A percentile compares a stretch with the other conserved stretches of the same genome.
Conservation (phyloP, 352 stramenopile species). For the Globisporangium viniferum region DNA sequence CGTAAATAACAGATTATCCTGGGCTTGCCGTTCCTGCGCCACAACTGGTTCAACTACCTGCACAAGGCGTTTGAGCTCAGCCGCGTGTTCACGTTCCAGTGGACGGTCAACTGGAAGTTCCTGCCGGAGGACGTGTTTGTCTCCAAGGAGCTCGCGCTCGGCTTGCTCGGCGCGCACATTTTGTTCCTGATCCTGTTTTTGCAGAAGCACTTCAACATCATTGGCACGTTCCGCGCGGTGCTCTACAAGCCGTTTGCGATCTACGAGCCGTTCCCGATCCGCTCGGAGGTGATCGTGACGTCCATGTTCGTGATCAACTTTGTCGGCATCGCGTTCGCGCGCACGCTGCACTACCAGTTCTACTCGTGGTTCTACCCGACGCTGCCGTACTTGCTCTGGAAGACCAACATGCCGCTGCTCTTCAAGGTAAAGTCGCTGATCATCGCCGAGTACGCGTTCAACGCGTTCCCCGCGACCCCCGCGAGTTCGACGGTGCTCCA, state of each 20-base stretch:
- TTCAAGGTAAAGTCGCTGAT: slow-evolving; percentile 83
- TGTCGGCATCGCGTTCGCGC: slow-evolving; percentile 94
- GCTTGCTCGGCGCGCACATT: slow-evolving; percentile 54
- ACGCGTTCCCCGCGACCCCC: slow-evolving; percentile 93
- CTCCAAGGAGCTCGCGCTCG: slow-evolving; percentile 59
- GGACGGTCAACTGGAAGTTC: slow-evolving; percentile 99
- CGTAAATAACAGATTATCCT: slow-evolving; percentile 85
- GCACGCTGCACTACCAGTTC: slow-evolving; percentile 99
- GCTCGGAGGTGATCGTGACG: slow-evolving; percentile 80
- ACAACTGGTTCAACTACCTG: slow-evolving; percentile 94
- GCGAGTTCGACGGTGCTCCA: slow-evolving; percentile 91
- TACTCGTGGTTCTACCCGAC: slow-evolving; percentile 96
- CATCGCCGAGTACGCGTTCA: slow-evolving; percentile 91
- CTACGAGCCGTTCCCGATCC: slow-evolving; percentile 78
- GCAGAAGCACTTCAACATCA: slow-evolving; percentile 81
- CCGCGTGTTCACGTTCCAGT: slow-evolving; percentile 98
- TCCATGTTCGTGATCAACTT: slow-evolving; percentile 94
- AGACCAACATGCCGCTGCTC: slow-evolving; percentile 78
- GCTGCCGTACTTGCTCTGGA: slow-evolving; percentile 93
- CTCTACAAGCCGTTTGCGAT: slow-evolving; percentile 68
- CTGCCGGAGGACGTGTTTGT: slow-evolving; percentile 76
- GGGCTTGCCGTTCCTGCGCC: slow-evolving; percentile 93
- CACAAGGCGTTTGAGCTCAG: slow-evolving; percentile 97
- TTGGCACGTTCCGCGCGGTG: slow-evolving; percentile 69
- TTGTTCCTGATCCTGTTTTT: slow-evolving; percentile 76